Percentiles rank a stretch among this genome's conserved stretches.
phyloP scores from a whole-genome alignment of 2,329 filamentous ascomycete genomes.

The Calonectria multiphialidica region DNA sequence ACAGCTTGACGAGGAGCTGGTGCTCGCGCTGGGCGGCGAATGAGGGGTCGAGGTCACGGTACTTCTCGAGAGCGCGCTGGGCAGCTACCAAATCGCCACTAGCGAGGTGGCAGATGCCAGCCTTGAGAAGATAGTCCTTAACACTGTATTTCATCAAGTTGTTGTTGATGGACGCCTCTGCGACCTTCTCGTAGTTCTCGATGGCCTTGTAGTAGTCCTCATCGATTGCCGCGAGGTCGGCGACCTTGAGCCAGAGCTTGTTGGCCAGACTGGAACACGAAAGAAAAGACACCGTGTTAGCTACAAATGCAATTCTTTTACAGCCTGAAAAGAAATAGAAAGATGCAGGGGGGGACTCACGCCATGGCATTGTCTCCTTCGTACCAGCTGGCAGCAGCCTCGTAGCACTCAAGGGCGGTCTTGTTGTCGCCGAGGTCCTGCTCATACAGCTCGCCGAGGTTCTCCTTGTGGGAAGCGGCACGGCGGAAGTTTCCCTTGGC shows the following conservation, averaged over 20 bases:
- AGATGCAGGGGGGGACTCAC: slow-evolving; percentile 61
- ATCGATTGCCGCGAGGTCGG: slow-evolving; percentile 85
- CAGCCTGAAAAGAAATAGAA: background rate
- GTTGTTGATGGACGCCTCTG: slow-evolving; percentile 82
- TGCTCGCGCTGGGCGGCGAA: slow-evolving; percentile 85
- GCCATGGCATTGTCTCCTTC: slow-evolving; percentile 87
- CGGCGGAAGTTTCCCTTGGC: slow-evolving; percentile 90
- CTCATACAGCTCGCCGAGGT: slow-evolving; percentile 88
- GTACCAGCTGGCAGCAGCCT: slow-evolving; percentile 89
- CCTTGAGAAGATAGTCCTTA: slow-evolving; percentile 96
- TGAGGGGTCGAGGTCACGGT: slow-evolving; percentile 81
- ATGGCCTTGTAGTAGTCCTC: slow-evolving; percentile 88
- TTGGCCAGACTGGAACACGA: slow-evolving; percentile 77
- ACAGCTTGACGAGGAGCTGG: slow-evolving; percentile 82
- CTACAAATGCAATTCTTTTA: background rate
- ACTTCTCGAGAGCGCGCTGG: slow-evolving; percentile 84
- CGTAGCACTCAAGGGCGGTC: slow-evolving; percentile 84
- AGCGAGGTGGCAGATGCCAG: slow-evolving; percentile 88
- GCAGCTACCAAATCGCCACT: slow-evolving; percentile 81
- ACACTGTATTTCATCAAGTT: slow-evolving; percentile 94
- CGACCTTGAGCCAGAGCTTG: slow-evolving; percentile 93
- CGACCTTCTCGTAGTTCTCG: slow-evolving; percentile 86
- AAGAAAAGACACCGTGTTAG: slow-evolving; percentile 16
- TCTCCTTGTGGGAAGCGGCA: slow-evolving; percentile 91
- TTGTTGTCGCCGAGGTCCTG: slow-evolving; percentile 82